Conservation (phyloP, 1,284 basidiomycete species). For the Ustanciosporium gigantosporum region DNA sequence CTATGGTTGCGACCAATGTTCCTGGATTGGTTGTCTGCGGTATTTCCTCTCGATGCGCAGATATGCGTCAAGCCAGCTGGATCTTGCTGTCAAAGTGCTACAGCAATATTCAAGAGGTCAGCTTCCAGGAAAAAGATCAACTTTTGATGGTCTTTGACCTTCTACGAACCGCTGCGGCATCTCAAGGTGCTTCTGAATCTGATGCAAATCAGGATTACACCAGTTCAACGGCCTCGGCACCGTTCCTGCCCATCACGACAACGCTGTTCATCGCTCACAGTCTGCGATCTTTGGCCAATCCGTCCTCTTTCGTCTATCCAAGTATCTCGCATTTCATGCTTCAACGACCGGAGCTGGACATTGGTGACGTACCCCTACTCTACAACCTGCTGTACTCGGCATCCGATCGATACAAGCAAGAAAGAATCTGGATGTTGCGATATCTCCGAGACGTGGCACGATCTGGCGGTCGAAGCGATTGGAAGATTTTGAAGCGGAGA, state of each 20-base stretch:
- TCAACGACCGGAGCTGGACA: constrained; percentile 77
- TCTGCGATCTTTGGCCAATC: constrained; percentile 76
- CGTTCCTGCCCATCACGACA: constrained; percentile 71
- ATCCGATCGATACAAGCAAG: constrained; percentile 73
- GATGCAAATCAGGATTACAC: constrained; percentile 34
- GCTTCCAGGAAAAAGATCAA: constrained; percentile 80
- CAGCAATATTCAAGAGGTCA: constrained; percentile 64
- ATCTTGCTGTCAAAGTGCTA: constrained; percentile 63
- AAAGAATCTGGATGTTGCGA: constrained; percentile 83
- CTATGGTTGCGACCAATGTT: constrained; percentile 79
- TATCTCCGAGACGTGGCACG: constrained; percentile 80
- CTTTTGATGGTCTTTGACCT: constrained; percentile 75
- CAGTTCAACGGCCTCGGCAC: constrained; percentile 53
- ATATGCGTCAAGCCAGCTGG: constrained; percentile 67
- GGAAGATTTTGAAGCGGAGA: constrained; percentile 76
- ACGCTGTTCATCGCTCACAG: constrained; percentile 80
- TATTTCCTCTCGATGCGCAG: constrained; percentile 71
- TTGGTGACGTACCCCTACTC: constrained; percentile 78
- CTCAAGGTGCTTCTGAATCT: constrained; percentile 9
- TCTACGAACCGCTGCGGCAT: constrained; percentile 61
- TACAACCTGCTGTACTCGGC: constrained; percentile 79
- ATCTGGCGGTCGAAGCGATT: constrained; percentile 70
- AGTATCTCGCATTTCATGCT: constrained; percentile 78
- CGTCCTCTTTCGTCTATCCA: constrained; percentile 79
- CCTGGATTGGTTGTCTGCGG: constrained; percentile 75